Evolutionary conservation across 2,329 filamentous ascomycete species (phyloP).

Genomic region (Talaromyces marneffei): DNA sequence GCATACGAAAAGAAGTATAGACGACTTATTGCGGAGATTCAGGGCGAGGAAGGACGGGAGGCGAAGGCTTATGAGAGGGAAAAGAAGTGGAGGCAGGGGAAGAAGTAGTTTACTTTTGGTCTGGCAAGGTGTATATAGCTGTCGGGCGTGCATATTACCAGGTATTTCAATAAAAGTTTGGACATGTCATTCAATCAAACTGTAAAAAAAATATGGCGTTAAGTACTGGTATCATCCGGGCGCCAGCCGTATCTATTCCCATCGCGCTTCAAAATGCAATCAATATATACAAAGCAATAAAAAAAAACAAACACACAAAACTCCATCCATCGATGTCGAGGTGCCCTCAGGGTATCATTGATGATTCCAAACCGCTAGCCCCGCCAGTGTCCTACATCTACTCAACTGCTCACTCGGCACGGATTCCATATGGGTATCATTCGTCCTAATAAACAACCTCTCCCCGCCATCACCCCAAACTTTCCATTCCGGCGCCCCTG

Average conservation of each 20-base stretch:
- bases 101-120: conserved; percentile 34
- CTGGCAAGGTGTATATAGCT: neutral
- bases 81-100: conserved; percentile 67
- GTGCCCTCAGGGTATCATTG: neutral
- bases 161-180: neutral
- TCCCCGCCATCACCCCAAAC: conserved; percentile 34
- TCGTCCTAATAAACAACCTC: conserved; percentile 42
- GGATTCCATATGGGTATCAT: conserved; percentile 43
- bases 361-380: conserved; percentile 7
- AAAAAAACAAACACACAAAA: neutral
- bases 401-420: conserved; percentile 33
- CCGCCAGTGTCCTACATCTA: conserved; percentile 13
- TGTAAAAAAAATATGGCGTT: neutral
- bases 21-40: conserved; percentile 86
- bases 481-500: conserved; percentile 49
- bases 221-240: neutral
- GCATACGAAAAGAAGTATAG: conserved; percentile 97
- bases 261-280: neutral
- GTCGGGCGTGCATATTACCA: neutral
- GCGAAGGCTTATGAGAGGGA: conserved; percentile 85
- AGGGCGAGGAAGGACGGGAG: conserved; percentile 84
- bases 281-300: neutral
- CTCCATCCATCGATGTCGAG: neutral
- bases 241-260: neutral
- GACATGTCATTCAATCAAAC: neutral